Conservation (phyloP, 306 rosid genomes). For the Sindora glabra region DNA sequence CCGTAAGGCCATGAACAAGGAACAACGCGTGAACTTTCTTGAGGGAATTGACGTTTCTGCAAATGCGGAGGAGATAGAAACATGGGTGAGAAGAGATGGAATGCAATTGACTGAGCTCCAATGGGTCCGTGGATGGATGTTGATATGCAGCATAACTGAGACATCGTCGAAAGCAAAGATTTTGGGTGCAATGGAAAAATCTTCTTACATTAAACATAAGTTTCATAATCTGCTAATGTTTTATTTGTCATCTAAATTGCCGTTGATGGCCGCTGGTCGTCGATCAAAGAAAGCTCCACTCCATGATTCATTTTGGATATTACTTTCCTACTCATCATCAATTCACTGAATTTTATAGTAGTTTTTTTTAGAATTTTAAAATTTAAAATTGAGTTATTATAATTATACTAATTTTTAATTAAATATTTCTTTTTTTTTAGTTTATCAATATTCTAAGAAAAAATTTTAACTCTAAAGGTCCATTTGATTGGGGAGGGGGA, state of each 20-base stretch:
- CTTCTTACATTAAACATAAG: background rate
- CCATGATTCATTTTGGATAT: too few species aligned
- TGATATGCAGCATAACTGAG: background rate
- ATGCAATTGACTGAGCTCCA: background rate
- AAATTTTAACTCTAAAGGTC: too few species aligned
- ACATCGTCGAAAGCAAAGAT: constrained; percentile 5
- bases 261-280: background rate
- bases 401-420: too few species aligned
- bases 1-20: constrained; percentile 30
- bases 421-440: too few species aligned
- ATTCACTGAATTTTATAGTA: too few species aligned
- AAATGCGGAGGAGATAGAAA: constrained; percentile 33
- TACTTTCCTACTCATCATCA: too few species aligned
- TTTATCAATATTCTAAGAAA: too few species aligned
- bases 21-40: constrained; percentile 50
- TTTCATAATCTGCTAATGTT: background rate
- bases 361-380: too few species aligned
- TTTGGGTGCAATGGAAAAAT: background rate
- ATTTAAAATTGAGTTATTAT: too few species aligned
- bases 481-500: too few species aligned
- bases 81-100: constrained; percentile 23
- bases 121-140: background rate
- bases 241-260: background rate
- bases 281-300: background rate
- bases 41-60: constrained; percentile 37